A percentile compares a stretch with the other conserved stretches of the same genome.
Evolutionary conservation across 306 rosid species (phyloP).

Genomic region (Cucurbita maxima): DNA sequence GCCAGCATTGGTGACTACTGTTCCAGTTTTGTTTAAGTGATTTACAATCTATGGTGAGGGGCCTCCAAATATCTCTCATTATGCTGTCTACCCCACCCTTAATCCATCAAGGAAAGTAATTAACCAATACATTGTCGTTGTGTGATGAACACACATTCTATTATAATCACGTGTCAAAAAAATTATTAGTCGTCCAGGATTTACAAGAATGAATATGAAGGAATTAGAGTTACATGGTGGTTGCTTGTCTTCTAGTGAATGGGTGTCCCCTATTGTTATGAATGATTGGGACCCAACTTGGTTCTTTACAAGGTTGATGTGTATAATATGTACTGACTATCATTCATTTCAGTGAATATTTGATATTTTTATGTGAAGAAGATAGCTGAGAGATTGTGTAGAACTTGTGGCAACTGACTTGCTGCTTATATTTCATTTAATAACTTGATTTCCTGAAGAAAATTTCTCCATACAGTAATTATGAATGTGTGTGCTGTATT

Average conservation of each 20-base stretch:
- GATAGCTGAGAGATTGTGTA: not conserved
- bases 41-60: slow-evolving; percentile 5
- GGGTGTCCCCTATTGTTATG: not conserved
- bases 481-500: not conserved
- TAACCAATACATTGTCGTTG: not conserved
- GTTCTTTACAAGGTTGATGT: not conserved
- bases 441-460: not conserved
- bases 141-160: too few relatives aligned
- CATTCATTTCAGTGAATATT: not conserved
- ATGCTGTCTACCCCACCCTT: not conserved
- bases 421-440: not conserved
- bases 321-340: not conserved
- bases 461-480: not conserved
- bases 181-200: not conserved
- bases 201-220: not conserved
- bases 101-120: not conserved
- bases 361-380: not conserved
- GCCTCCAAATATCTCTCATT: slow-evolving; percentile 2
- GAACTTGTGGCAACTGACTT: not conserved
- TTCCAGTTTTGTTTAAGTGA: slow-evolving; percentile 4
- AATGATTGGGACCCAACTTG: not conserved
- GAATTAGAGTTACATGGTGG: not conserved
- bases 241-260: not conserved
- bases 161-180: too few relatives aligned
- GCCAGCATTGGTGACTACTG: not conserved